Evolutionary conservation across 192 early-diverging fungal genomes (phyloP).

Genomic region (Phycomyces blakesleeanus): DNA sequence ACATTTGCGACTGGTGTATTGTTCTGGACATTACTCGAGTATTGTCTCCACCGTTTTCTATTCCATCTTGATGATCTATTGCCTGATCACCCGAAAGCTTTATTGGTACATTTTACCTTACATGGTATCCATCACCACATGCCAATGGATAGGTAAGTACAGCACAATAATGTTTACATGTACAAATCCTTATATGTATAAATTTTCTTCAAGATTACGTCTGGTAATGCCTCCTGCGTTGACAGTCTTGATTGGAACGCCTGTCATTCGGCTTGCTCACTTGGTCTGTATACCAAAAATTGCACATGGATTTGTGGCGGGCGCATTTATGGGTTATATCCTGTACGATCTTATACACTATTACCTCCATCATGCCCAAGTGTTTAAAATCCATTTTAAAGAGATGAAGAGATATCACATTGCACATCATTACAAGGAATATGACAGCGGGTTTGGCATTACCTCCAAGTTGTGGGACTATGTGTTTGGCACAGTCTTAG

Average conservation of each 20-base stretch:
- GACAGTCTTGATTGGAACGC: conserved; percentile 58
- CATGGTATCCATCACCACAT: conserved; percentile 97
- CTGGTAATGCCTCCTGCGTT: conserved; percentile 96
- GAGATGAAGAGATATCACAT: conserved; percentile 93
- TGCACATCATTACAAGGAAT: conserved; percentile 93
- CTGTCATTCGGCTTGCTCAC: conserved; percentile 50
- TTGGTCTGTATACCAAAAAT: conserved; percentile 52
- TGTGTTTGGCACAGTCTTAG: conserved; percentile 65
- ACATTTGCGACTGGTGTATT: conserved; percentile 64
- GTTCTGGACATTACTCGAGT: conserved; percentile 86
- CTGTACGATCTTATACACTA: conserved; percentile 92
- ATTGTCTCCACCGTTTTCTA: conserved; percentile 86
- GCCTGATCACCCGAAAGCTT: conserved; percentile 77
- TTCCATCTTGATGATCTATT: conserved; percentile 90
- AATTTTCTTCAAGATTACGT: conserved; percentile 54
- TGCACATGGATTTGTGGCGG: conserved; percentile 67
- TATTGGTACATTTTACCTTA: conserved; percentile 82
- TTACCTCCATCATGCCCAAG: conserved; percentile 88
- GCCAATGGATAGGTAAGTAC: conserved; percentile 84
- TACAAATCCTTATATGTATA: not conserved
- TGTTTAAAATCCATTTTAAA: conserved; percentile 63
- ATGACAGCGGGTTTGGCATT: conserved; percentile 82
- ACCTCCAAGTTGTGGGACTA: conserved; percentile 90
- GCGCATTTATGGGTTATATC: conserved; percentile 78
- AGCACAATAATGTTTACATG: not conserved